Conservation (phyloP, 352 stramenopile genomes). For the Pythium dissimile region DNA sequence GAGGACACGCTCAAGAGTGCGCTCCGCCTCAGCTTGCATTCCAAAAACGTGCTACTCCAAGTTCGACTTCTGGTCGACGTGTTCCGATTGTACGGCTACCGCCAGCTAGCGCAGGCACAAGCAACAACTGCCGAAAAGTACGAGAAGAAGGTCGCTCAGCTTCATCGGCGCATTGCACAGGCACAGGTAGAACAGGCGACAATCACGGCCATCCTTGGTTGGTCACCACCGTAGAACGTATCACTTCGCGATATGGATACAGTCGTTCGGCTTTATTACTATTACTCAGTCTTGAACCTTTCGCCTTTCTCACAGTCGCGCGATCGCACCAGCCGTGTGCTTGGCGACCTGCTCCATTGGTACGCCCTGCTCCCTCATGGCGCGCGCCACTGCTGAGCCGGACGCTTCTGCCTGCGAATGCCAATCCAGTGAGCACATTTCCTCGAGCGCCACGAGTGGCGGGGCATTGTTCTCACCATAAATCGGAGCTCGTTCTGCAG, state of each 20-base stretch:
- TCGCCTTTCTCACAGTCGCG: slow-evolving; percentile 35
- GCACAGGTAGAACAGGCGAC: slow-evolving; percentile 40
- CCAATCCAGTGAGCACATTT: background rate
- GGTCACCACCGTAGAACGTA: slow-evolving; percentile 32
- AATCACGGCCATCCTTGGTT: slow-evolving; percentile 40
- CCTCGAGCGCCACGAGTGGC: background rate
- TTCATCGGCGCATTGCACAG: slow-evolving; percentile 43
- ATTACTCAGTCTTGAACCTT: background rate
- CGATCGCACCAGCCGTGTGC: slow-evolving; percentile 65
- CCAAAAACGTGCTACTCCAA: slow-evolving; percentile 76
- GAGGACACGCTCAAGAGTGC: slow-evolving; percentile 64
- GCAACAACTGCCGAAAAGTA: slow-evolving; percentile 52
- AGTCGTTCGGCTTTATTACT: slow-evolving; percentile 1
- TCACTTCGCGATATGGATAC: slow-evolving; percentile 1
- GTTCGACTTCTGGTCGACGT: slow-evolving; percentile 52
- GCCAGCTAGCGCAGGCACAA: slow-evolving; percentile 34
- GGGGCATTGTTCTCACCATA: too few relatives aligned
- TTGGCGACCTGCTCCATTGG: slow-evolving; percentile 72
- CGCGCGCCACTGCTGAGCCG: slow-evolving; percentile 51
- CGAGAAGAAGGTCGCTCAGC: slow-evolving; percentile 55
- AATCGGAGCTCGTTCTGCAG: slow-evolving; percentile 87
- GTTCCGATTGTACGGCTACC: slow-evolving; percentile 45
- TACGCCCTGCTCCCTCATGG: slow-evolving; percentile 64
- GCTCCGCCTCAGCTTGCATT: slow-evolving; percentile 43
- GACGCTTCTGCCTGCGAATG: slow-evolving; percentile 52